Conservation (phyloP, 352 stramenopile species). For the Achlya hypogyna region DNA sequence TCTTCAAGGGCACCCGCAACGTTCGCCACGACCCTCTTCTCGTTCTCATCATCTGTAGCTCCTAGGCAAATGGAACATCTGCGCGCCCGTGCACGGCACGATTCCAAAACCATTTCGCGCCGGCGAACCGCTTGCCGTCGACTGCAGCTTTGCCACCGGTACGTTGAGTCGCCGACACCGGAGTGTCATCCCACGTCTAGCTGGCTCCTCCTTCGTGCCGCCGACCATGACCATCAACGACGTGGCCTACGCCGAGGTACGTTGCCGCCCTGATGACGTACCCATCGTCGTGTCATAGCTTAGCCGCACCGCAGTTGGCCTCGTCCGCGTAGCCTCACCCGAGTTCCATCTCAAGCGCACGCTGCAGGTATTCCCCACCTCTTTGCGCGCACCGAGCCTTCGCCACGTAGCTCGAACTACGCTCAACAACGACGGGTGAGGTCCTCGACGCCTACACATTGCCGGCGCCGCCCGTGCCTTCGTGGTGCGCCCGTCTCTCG, state of each 20-base stretch:
- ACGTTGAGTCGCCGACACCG: conserved; percentile 18
- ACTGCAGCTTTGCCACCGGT: conserved; percentile 81
- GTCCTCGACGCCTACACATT: background rate
- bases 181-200: conserved; percentile 24
- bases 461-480: background rate
- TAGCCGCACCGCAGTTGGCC: conserved; percentile 67
- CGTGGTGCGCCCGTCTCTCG: background rate
- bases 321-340: conserved; percentile 64
- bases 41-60: conserved; percentile 31
- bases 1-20: conserved; percentile 56
- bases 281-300: conserved; percentile 30
- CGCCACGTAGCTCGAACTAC: background rate
- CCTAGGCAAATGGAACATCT: conserved; percentile 80
- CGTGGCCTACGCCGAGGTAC: conserved; percentile 71
- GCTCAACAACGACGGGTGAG: background rate
- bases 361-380: conserved; percentile 41
- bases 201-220: conserved; percentile 61
- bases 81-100: conserved; percentile 74
- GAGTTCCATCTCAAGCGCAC: conserved; percentile 71
- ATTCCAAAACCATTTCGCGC: conserved; percentile 82
- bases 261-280: background rate
- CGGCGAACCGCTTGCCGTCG: conserved; percentile 68
- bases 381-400: background rate
- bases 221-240: conserved; percentile 66
- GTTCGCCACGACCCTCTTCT: background rate